Conservation (phyloP, 169 alveolate species). For the Eimeria acervulina region DNA sequence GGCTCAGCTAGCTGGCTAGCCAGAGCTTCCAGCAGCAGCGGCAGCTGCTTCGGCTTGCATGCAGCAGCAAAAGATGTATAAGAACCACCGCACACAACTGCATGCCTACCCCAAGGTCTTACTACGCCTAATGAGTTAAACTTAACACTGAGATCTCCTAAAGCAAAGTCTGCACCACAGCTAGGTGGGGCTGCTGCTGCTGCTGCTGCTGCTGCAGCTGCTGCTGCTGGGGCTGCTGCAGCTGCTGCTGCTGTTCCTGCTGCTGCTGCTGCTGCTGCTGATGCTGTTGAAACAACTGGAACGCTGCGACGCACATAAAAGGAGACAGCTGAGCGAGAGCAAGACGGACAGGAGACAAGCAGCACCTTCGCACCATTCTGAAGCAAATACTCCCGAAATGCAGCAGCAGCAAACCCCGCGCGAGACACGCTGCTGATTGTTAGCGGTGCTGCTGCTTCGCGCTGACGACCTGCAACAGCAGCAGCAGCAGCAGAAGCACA, state of each 20-base stretch:
- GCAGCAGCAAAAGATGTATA: background rate
- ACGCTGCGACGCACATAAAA: background rate
- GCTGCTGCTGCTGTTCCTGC: no score
- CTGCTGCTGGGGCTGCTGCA: background rate
- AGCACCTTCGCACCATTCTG: background rate
- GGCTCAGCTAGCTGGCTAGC: no score
- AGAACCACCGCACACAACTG: background rate
- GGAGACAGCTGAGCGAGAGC: slow-evolving; percentile 29
- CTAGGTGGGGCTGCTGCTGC: no score
- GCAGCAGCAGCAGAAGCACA: background rate
- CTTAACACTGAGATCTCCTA: no score
- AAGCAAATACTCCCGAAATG: background rate
- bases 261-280: no score
- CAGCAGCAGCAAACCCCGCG: background rate
- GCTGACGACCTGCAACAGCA: slow-evolving; percentile 34
- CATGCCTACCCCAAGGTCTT: no score
- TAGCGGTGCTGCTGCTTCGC: background rate
- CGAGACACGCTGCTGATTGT: background rate
- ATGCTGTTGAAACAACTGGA: no score
- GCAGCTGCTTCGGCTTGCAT: background rate
- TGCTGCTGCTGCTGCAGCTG: no score
- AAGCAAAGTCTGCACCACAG: no score
- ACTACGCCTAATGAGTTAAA: no score
- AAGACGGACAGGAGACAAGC: slow-evolving; percentile 5
- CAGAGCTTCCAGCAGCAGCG: background rate